These are phyloP conservation scores for Domatiomyces catenatus DNA, from an alignment of 2,329 filamentous ascomycete species.

Conservation along the genomic window DNA sequence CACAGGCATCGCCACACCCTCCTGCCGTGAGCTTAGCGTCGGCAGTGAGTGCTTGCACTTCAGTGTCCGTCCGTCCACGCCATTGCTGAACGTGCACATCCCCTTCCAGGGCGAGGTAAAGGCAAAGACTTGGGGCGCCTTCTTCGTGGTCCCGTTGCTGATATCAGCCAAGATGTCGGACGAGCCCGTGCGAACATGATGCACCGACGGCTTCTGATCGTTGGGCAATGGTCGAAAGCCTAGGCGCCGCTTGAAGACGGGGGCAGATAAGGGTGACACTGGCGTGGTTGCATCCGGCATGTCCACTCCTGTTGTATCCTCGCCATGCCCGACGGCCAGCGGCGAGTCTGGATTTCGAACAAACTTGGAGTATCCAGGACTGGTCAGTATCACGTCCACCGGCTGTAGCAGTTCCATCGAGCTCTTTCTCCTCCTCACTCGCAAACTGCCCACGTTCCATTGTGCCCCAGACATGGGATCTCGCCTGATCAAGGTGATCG, in stretches of 20 bases:
- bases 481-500: constrained; percentile 52
- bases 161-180: neutral
- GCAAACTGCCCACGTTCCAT: constrained; percentile 58
- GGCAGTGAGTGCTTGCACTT: constrained; percentile 58
- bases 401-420: constrained; percentile 5
- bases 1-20: constrained; percentile 30
- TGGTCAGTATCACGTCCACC: constrained; percentile 41
- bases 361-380: constrained; percentile 46
- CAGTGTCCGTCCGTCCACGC: constrained; percentile 56
- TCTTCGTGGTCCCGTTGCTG: constrained; percentile 1
- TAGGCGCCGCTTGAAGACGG: neutral
- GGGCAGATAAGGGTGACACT: neutral
- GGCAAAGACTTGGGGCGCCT: constrained; percentile 19
- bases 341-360: constrained; percentile 16
- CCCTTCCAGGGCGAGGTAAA: constrained; percentile 81
- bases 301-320: neutral
- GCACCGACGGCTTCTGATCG: neutral
- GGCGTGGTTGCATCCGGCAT: neutral
- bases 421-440: neutral
- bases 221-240: neutral
- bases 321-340: neutral
- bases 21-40: constrained; percentile 18
- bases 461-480: constrained; percentile 54
- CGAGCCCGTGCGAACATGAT: neutral
- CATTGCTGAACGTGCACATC: constrained; percentile 70